phyloP scores from a whole-genome alignment of 345 rosid species.

The Sonneratia caseolaris region DNA sequence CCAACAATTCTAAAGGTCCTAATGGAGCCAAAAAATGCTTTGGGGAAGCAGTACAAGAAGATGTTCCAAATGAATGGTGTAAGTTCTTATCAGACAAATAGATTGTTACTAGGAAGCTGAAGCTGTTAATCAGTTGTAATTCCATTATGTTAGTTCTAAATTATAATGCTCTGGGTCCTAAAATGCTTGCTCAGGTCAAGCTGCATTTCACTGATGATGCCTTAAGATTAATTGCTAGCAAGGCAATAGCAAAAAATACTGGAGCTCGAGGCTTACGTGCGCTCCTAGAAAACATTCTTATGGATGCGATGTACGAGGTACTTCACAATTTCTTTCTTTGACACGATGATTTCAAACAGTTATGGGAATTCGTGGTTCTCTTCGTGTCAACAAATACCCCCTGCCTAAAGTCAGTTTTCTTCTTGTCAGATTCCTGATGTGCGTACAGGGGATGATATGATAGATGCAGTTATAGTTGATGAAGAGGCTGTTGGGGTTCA shows the following conservation, averaged over 20 bases:
- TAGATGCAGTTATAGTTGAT: constrained; percentile 86
- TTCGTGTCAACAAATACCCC: background rate
- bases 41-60: constrained; percentile 90
- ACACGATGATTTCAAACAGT: background rate
- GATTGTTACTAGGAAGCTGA: background rate
- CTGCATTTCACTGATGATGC: constrained; percentile 74
- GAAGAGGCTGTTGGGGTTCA: constrained; percentile 63
- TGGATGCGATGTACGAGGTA: constrained; percentile 99
- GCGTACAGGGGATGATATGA: constrained; percentile 51
- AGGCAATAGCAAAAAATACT: constrained; percentile 75
- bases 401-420: background rate
- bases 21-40: constrained; percentile 92
- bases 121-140: background rate
- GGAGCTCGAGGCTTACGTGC: constrained; percentile 94
- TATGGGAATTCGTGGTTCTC: background rate
- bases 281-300: constrained; percentile 73
- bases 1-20: constrained; percentile 40
- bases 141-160: background rate
- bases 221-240: constrained; percentile 67
- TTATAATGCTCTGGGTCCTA: background rate
- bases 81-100: constrained; percentile 19
- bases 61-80: constrained; percentile 91
- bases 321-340: background rate
- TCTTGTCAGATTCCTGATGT: constrained; percentile 70
- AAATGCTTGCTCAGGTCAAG: constrained; percentile 46